Percentiles rank a stretch among this genome's conserved stretches.
These are phyloP conservation scores for Sisymbrium irio DNA, from an alignment of 345 rosid genomes.

Conservation along the genomic window DNA sequence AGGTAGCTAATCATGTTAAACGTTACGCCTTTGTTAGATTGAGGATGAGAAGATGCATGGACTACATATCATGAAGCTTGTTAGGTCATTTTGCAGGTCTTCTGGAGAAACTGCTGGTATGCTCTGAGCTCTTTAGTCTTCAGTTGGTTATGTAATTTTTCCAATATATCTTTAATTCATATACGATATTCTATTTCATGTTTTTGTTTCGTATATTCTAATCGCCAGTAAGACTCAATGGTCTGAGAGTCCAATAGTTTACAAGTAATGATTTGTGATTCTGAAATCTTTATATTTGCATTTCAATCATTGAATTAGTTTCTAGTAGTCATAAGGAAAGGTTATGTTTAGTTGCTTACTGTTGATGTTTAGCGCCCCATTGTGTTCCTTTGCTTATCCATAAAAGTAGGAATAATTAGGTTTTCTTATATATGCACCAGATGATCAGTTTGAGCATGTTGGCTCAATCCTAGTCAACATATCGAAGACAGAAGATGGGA, in stretches of 20 bases:
- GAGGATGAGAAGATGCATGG: slow-evolving; percentile 79
- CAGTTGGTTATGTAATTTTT: background rate
- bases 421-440: slow-evolving; percentile 37
- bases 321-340: background rate
- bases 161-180: background rate
- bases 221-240: background rate
- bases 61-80: slow-evolving; percentile 76
- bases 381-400: background rate
- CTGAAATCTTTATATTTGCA: background rate
- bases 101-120: slow-evolving; percentile 53
- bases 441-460: slow-evolving; percentile 90
- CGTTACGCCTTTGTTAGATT: slow-evolving; percentile 41
- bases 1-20: slow-evolving; percentile 3
- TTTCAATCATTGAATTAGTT: background rate
- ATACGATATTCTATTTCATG: background rate
- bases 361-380: background rate
- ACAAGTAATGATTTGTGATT: background rate
- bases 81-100: slow-evolving; percentile 81
- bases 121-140: slow-evolving; percentile 9
- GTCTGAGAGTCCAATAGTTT: background rate
- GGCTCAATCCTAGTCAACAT: slow-evolving; percentile 89
- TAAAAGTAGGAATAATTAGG: background rate
- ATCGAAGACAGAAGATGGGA: slow-evolving; percentile 78
- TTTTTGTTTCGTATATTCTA: too few species aligned
- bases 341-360: background rate